Evolutionary conservation across 2,329 filamentous ascomycete species (phyloP).

Genomic region (Fusarium lateritium): DNA sequence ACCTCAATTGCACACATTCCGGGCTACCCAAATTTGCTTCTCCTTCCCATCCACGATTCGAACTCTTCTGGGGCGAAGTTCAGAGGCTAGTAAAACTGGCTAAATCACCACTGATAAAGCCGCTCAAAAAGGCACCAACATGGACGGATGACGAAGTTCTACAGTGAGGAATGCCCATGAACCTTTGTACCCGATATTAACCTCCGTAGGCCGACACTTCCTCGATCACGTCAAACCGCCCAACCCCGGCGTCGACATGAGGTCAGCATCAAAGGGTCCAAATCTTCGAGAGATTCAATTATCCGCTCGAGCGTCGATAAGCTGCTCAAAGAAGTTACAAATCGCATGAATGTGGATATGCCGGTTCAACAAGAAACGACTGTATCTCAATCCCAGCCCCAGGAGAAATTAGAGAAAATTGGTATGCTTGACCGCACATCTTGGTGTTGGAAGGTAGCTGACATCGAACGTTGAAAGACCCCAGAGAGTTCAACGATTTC

Average conservation of each 20-base stretch:
- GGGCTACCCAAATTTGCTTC: slow-evolving; percentile 38
- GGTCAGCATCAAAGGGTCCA: slow-evolving; percentile 5
- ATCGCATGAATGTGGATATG: slow-evolving; percentile 1
- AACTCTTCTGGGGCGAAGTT: slow-evolving; percentile 42
- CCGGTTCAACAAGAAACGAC: slow-evolving; percentile 14
- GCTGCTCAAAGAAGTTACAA: slow-evolving; percentile 30
- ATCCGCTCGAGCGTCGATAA: slow-evolving; percentile 34
- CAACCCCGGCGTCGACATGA: slow-evolving; percentile 23
- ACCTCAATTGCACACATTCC: slow-evolving; percentile 43
- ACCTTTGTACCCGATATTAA: neutral
- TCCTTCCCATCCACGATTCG: slow-evolving; percentile 34
- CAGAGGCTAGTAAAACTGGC: slow-evolving; percentile 36
- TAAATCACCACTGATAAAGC: slow-evolving; percentile 14
- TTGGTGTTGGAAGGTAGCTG: neutral
- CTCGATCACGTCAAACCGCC: neutral
- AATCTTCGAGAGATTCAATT: slow-evolving; percentile 23
- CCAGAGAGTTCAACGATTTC: slow-evolving; percentile 29
- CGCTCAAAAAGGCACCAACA: slow-evolving; percentile 26
- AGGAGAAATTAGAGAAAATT: slow-evolving; percentile 23
- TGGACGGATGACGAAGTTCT: slow-evolving; percentile 33
- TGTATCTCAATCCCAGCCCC: slow-evolving; percentile 18
- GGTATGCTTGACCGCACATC: slow-evolving; percentile 9
- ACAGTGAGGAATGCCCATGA: neutral
- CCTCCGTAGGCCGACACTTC: neutral
- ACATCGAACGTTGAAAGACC: slow-evolving; percentile 20